These are phyloP conservation scores for Entophlyctis luteolus DNA, from an alignment of 192 early-diverging fungal genomes.

Conservation along the genomic window DNA sequence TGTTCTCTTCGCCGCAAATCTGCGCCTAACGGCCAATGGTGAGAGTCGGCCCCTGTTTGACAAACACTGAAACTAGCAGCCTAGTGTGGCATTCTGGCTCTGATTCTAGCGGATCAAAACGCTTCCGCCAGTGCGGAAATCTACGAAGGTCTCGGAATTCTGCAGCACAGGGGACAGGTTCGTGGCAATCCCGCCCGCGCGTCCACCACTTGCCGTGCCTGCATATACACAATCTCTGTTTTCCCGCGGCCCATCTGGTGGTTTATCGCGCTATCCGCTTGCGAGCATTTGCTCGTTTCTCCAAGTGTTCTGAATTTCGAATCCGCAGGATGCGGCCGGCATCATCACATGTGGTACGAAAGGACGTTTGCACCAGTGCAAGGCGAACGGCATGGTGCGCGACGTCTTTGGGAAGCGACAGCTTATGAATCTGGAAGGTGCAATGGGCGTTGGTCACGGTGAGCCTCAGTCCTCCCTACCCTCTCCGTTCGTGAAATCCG, in stretches of 20 bases:
- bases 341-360: conserved; percentile 96
- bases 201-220: neutral
- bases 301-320: neutral
- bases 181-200: neutral
- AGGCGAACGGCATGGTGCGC: conserved; percentile 98
- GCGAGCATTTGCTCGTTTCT: neutral
- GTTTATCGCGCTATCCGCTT: neutral
- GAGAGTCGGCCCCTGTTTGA: too few relatives aligned
- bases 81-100: conserved; percentile 28
- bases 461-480: conserved; percentile 28
- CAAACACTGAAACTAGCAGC: too few relatives aligned
- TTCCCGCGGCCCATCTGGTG: neutral
- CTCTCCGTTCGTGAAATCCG: neutral
- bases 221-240: neutral
- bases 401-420: conserved; percentile 88
- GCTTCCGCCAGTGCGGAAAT: conserved; percentile 74
- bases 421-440: conserved; percentile 73
- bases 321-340: conserved; percentile 90
- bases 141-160: conserved; percentile 86
- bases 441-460: conserved; percentile 97
- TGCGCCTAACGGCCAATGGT: too few relatives aligned
- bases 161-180: conserved; percentile 99
- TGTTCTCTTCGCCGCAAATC: too few relatives aligned
- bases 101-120: conserved; percentile 26
- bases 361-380: conserved; percentile 96